Conservation (phyloP, 371 early-diverging fungal species). For the Mucor velutinosus region DNA sequence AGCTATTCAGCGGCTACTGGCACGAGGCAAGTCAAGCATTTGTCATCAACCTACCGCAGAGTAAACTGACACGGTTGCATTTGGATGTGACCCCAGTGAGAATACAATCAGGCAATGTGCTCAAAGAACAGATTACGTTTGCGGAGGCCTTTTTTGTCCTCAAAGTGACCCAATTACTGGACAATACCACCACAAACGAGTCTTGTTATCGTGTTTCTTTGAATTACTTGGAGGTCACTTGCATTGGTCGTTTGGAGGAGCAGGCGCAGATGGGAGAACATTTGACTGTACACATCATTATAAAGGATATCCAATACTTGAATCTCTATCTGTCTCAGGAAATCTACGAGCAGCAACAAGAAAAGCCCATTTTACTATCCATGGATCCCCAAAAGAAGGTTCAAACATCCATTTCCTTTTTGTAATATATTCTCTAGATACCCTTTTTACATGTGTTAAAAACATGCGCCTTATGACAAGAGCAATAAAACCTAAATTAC, state of each 20-base stretch:
- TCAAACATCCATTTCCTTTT: not conserved
- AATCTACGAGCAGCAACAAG: conserved; percentile 3
- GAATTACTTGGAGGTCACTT: not conserved
- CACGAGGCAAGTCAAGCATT: not conserved
- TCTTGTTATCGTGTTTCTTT: conserved; percentile 1
- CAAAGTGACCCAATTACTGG: not conserved
- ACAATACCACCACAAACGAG: not conserved
- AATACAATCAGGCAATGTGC: not conserved
- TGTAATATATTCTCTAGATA: not conserved
- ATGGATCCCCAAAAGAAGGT: conserved; percentile 8
- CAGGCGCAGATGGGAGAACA: not conserved
- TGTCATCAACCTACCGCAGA: not conserved
- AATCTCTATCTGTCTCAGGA: conserved; percentile 2
- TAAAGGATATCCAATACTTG: not conserved
- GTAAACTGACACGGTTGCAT: not conserved
- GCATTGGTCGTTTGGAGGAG: not conserved
- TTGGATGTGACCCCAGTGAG: conserved; percentile 13
- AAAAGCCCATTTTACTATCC: not conserved
- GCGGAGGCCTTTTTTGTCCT: not conserved
- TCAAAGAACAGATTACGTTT: not conserved
- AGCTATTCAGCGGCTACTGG: conserved; percentile 8
- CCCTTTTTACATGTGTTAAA: not conserved
- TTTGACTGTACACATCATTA: not conserved
- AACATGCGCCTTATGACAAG: not conserved
- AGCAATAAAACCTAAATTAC: not conserved